Base-by-base conservation (phyloP, 345 rosid species). In the Arabis alpina region DNA sequence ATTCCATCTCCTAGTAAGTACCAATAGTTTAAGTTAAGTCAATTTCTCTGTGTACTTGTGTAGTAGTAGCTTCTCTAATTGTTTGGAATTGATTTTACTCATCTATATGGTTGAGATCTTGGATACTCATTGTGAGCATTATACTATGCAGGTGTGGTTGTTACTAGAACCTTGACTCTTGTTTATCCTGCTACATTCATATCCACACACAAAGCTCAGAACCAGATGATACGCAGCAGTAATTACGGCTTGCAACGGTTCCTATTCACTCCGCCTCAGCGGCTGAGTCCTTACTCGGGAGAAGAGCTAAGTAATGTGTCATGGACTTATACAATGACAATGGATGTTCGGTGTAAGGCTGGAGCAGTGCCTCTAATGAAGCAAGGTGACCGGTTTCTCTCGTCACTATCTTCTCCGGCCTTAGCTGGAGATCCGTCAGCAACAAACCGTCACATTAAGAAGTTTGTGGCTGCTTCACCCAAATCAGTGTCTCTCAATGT, bases 401-500 rank as follows among this genome's bases (percentile, higher is more conserved):
- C 83, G 3, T 80, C 86, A 4, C 62, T 87, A 1, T 77, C 83
- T 12, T 68, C 83, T 10, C 72, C 76, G 14, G 70, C 79, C 3
- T 79, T 70, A 36, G 45, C 73, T 10, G 80, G 81, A 72, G 96
- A 85, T 56, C 61, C 77, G 2, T 64, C 85, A 8, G 79, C 86
- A 7, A 68, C 81, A 19, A 74, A 72, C 64, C 85, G 89, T 7
- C 69, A 86, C 79, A 85, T 88, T 5, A 84, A 80, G 84, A 93
- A 89, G 74, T 93, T 93, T 64, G 89, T 87, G 5, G 85, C 88
- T 23, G 77, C 87, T 8, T 85, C 90, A 0, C 87, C 97, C 3
- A 87, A 89, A 80, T 80, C 86, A 50, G 45, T 83, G 4, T 77
- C 91, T 53, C 90, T 93, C 24, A 85, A 86, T 70, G 88, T 91